Evolutionary conservation across 495 filamentous ascomycete species (phyloP).

Genomic region (Penicillium psychrofluorescens): DNA sequence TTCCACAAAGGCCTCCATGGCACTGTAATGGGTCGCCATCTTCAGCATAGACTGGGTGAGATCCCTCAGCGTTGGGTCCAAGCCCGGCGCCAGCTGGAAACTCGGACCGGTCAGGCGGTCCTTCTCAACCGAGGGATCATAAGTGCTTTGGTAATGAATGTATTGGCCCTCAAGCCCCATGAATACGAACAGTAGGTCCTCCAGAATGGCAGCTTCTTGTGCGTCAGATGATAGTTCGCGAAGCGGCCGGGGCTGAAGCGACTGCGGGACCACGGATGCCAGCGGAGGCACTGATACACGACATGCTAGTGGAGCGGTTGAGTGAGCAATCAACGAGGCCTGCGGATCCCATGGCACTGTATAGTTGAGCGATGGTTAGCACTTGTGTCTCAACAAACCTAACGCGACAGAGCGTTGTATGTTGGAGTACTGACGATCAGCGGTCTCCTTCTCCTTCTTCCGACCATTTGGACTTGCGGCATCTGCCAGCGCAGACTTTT

Average conservation of each 20-base stretch:
- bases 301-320: slow-evolving; percentile 79
- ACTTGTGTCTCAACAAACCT: background rate
- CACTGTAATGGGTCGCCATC: slow-evolving; percentile 90
- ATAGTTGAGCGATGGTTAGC: slow-evolving; percentile 12
- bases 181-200: slow-evolving; percentile 88
- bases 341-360: slow-evolving; percentile 74
- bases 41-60: slow-evolving; percentile 82
- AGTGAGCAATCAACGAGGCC: slow-evolving; percentile 72
- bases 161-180: slow-evolving; percentile 99
- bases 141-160: slow-evolving; percentile 74
- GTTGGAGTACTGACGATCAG: slow-evolving; percentile 24
- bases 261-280: slow-evolving; percentile 62
- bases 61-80: slow-evolving; percentile 88
- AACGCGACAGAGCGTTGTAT: background rate
- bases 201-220: slow-evolving; percentile 80
- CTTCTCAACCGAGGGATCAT: slow-evolving; percentile 77
- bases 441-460: slow-evolving; percentile 30
- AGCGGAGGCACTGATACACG: slow-evolving; percentile 80
- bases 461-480: slow-evolving; percentile 32
- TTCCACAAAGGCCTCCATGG: slow-evolving; percentile 87
- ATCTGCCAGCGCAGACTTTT: slow-evolving; percentile 25
- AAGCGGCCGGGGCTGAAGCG: slow-evolving; percentile 64
- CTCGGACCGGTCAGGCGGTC: slow-evolving; percentile 74
- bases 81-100: slow-evolving; percentile 71
- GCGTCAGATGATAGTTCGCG: slow-evolving; percentile 64